Conservation (phyloP, 768 basidiomycete species). For the Pleurotus platypus region DNA sequence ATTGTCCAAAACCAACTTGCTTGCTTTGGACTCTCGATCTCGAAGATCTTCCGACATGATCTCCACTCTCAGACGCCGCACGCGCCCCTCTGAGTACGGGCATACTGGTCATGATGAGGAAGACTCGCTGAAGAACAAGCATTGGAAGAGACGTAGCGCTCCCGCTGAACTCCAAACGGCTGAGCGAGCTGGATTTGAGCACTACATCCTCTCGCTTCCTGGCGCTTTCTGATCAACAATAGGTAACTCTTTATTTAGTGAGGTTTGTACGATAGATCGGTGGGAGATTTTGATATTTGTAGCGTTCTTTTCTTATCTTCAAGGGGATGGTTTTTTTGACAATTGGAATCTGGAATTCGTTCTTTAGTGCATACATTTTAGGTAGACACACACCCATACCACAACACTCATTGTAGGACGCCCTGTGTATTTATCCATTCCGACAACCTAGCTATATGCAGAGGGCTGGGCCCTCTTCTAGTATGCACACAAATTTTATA, state of each 20-base stretch:
- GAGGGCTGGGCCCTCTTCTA: slow-evolving; percentile 2
- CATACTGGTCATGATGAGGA: slow-evolving; percentile 18
- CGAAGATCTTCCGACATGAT: slow-evolving; percentile 64
- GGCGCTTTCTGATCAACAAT: slow-evolving; percentile 48
- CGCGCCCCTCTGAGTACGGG: slow-evolving; percentile 30
- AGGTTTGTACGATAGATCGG: slow-evolving; percentile 3
- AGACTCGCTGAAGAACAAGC: slow-evolving; percentile 41
- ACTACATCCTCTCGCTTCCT: slow-evolving; percentile 53
- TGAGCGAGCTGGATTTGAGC: slow-evolving; percentile 52
- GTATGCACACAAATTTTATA: neutral
- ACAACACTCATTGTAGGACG: slow-evolving; percentile 5
- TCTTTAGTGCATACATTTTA: slow-evolving; percentile 1
- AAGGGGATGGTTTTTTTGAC: slow-evolving; percentile 10
- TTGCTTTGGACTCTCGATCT: slow-evolving; percentile 49
- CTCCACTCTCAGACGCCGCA: slow-evolving; percentile 54
- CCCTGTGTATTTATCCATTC: slow-evolving; percentile 1
- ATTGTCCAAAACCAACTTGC: slow-evolving; percentile 51
- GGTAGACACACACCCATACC: neutral
- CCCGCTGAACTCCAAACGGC: slow-evolving; percentile 54
- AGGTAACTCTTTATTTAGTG: neutral
- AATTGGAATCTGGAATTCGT: slow-evolving; percentile 8
- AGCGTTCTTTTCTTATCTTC: neutral
- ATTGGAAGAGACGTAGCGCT: slow-evolving; percentile 34
- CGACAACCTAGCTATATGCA: neutral
- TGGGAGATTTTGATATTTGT: neutral